Conservation (phyloP, 768 basidiomycete species). For the Panus rudis region DNA sequence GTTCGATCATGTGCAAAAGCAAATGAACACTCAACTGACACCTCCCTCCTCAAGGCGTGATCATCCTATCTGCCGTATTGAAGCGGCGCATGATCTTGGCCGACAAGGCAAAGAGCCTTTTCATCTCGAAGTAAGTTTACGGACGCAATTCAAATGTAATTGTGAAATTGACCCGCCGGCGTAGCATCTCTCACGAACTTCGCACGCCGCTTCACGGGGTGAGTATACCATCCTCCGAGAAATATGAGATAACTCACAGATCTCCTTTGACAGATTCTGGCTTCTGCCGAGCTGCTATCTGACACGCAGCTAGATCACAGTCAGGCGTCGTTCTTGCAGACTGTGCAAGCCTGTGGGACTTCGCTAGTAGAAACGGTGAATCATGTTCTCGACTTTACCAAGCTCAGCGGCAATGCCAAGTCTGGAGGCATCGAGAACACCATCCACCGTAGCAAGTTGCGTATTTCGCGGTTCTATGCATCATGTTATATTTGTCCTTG, state of each 20-base stretch:
- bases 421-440: conserved; percentile 72
- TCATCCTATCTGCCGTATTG: conserved; percentile 87
- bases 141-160: not conserved
- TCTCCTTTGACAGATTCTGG: conserved; percentile 56
- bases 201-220: conserved; percentile 91
- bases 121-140: conserved; percentile 75
- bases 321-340: conserved; percentile 83
- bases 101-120: conserved; percentile 88
- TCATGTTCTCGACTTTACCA: conserved; percentile 94
- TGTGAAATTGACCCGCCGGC: not conserved
- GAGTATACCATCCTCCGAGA: conserved; percentile 16
- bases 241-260: not conserved
- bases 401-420: conserved; percentile 81
- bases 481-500: not conserved
- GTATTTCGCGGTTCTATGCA: conserved; percentile 18
- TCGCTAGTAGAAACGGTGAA: conserved; percentile 95
- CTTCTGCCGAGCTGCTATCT: conserved; percentile 83
- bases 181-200: conserved; percentile 83
- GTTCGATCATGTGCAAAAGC: conserved; percentile 1
- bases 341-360: conserved; percentile 92
- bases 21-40: conserved; percentile 4
- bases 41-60: conserved; percentile 50
- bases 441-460: conserved; percentile 57
- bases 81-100: conserved; percentile 91
- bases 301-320: conserved; percentile 78